phyloP scores from a whole-genome alignment of 1,284 basidiomycete genomes.

The Dichomitus squalens region DNA sequence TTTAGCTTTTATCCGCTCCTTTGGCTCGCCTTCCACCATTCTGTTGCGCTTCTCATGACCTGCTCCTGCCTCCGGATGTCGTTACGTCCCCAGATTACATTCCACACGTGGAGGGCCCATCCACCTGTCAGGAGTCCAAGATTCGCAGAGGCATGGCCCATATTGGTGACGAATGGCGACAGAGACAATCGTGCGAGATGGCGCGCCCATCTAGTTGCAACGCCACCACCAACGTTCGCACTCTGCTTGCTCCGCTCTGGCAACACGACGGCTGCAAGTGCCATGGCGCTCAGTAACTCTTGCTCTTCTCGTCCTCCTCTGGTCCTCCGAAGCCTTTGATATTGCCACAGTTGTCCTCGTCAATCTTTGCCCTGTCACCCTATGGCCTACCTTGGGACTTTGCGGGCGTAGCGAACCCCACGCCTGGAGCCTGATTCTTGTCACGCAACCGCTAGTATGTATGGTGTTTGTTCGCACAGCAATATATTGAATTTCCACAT shows the following conservation, averaged over 20 bases:
- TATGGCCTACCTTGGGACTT: no score
- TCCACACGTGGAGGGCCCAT: constrained; percentile 13
- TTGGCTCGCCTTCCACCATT: constrained; percentile 17
- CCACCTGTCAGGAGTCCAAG: constrained; percentile 1
- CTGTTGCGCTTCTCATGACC: constrained; percentile 10
- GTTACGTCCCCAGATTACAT: neutral
- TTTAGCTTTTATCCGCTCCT: constrained; percentile 22
- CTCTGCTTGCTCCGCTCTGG: neutral
- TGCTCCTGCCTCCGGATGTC: neutral
- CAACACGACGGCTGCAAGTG: neutral
- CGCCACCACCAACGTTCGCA: neutral
- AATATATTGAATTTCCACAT: neutral
- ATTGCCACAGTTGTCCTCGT: no score
- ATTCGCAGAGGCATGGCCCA: constrained; percentile 1
- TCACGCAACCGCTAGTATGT: neutral
- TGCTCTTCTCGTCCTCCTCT: neutral
- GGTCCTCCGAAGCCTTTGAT: no score
- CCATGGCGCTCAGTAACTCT: no score
- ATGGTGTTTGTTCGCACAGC: neutral
- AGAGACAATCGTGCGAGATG: constrained; percentile 19
- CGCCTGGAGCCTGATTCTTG: no score
- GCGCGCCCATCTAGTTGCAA: neutral
- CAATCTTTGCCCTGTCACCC: neutral
- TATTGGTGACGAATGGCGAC: constrained; percentile 8
- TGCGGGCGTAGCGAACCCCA: no score